Conservation (phyloP, 176 grass and related monocot species). For the Oryza brachyantha region DNA sequence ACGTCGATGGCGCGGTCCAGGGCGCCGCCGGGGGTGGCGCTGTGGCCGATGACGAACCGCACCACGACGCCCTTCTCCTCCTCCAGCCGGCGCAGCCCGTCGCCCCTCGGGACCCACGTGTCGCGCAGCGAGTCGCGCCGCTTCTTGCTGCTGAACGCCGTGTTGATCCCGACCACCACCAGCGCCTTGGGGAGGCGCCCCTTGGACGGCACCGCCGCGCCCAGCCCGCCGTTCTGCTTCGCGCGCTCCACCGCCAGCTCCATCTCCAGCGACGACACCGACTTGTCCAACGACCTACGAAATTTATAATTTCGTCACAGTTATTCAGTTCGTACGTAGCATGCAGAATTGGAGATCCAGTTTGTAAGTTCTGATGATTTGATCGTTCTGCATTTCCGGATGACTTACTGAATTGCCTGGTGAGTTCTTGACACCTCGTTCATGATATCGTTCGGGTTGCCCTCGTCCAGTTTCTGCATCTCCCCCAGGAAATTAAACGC, state of each 20-base stretch:
- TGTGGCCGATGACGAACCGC: constrained; percentile 83
- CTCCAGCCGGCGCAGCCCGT: constrained; percentile 55
- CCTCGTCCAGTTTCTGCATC: constrained; percentile 55
- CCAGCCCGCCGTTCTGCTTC: constrained; percentile 36
- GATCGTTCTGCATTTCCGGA: too few species aligned
- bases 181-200: constrained; percentile 42
- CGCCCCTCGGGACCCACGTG: constrained; percentile 65
- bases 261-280: constrained; percentile 62
- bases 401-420: constrained; percentile 54
- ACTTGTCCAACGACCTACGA: constrained; percentile 50
- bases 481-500: too few species aligned
- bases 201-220: neutral
- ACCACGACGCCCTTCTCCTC: constrained; percentile 61
- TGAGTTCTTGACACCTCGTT: constrained; percentile 57
- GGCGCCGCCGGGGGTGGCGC: constrained; percentile 38
- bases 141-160: constrained; percentile 70
- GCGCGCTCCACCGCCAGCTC: constrained; percentile 54
- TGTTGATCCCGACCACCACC: constrained; percentile 73
- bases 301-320: too few species aligned
- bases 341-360: too few species aligned
- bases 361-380: too few species aligned
- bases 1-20: constrained; percentile 67
- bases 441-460: constrained; percentile 50
- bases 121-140: constrained; percentile 62
- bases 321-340: too few species aligned